Base-by-base conservation (phyloP, 2,329 filamentous ascomycete genomes). In the Cordyceps javanica region DNA sequence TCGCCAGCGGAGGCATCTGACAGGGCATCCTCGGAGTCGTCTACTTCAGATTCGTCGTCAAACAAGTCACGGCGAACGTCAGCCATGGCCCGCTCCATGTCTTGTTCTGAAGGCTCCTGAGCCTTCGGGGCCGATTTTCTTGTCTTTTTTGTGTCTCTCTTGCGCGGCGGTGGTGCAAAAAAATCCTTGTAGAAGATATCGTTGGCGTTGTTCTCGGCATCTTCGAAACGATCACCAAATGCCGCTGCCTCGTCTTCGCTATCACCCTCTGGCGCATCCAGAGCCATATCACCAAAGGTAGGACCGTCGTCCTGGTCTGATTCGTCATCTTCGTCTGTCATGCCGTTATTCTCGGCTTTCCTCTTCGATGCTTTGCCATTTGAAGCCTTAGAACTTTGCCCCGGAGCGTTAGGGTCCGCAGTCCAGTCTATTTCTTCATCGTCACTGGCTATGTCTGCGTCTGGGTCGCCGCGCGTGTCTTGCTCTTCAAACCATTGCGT, bases 131-230 rank as follows among this genome's bases (percentile, higher is more conserved):
- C 73, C 10, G 69, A 67, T 55, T 76, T 73, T 62, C 73, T 77
- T 56, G 69, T 70, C 65, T 73, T 82, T 63, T 68, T 72, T 58
- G 69, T 74, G 58, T 79, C 79, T 61, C 94, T 95, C 64, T 82
- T 85, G 21, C 87, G 81, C 14, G 92, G 92, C 11, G 92, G 93
- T 10, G 90, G 90, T 3, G 89, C 91, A 67, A 97, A 97, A 75
- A 97, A 97, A 70, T 97, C 91, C 60, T 87, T 86, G 72, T 96
- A 97, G 74, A 87, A 91, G 66, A 97, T 79, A 61, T 92, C 88
- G 69, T 96, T 96, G 51, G 92, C 91, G 66, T 96, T 95, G 61
- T 77, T 71, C 46, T 81, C 82, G 52, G 81, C 80, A 39, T 79
- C 82, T 14, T 81, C 80, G 16, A 83, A 82, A 26, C 81, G 72